phyloP scores from a whole-genome alignment of 202 grass and related monocot genomes.

The Setaria viridis region DNA sequence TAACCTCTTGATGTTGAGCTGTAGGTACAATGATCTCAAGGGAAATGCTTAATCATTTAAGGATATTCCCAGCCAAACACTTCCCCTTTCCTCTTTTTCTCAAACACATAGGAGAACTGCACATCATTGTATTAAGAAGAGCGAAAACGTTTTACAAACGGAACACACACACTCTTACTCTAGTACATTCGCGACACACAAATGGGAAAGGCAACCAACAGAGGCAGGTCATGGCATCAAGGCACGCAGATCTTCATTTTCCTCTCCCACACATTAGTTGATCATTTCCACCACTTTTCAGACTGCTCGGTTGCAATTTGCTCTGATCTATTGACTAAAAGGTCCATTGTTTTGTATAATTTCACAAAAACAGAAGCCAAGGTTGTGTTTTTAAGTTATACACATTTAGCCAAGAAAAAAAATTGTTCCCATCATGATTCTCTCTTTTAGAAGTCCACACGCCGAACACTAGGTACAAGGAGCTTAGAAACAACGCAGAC shows the following conservation, averaged over 20 bases:
- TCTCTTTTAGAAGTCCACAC: slow-evolving; percentile 6
- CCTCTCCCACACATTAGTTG: background rate
- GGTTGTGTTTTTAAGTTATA: background rate
- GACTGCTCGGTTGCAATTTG: background rate
- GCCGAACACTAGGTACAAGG: background rate
- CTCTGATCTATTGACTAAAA: background rate
- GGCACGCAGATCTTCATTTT: background rate
- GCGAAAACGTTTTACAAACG: too few relatives aligned
- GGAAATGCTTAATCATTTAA: background rate
- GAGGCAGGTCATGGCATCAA: too few relatives aligned
- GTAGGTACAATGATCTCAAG: background rate
- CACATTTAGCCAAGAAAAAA: slow-evolving; percentile 19
- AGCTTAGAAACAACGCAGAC: background rate
- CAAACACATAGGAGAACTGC: too few relatives aligned
- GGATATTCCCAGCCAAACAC: background rate
- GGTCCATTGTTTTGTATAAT: background rate
- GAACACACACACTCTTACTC: too few relatives aligned
- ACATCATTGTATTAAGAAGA: too few relatives aligned
- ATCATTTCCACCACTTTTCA: slow-evolving; percentile 13
- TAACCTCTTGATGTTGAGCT: slow-evolving; percentile 26
- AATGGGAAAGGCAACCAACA: too few relatives aligned
- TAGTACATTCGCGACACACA: too few relatives aligned
- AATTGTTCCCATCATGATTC: background rate
- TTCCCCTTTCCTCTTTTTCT: background rate
- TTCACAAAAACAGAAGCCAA: background rate